Percentiles rank a stretch among this genome's conserved stretches.
Conservation (phyloP, 2,329 filamentous ascomycete species). For the Neophaeococcomyces mojaviensis region DNA sequence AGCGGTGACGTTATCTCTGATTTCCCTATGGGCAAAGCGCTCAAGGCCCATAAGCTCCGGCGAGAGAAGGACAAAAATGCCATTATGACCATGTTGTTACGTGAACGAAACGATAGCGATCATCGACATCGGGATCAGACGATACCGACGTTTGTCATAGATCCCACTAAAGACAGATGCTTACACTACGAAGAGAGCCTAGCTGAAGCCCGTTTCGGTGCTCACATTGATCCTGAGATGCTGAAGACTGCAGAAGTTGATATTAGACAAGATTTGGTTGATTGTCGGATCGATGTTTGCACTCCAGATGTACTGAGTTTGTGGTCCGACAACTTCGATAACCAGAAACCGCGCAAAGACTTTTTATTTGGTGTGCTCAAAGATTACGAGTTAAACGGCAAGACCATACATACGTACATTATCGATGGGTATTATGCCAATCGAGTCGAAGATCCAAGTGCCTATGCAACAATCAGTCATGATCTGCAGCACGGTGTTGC, state of each 20-base stretch:
- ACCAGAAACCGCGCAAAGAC: slow-evolving; percentile 78
- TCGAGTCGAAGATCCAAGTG: slow-evolving; percentile 73
- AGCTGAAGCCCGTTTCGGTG: slow-evolving; percentile 19
- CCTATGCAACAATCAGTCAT: slow-evolving; percentile 81
- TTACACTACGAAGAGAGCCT: slow-evolving; percentile 89
- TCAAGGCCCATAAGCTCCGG: slow-evolving; percentile 72
- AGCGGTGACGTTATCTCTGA: slow-evolving; percentile 92
- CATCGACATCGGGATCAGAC: slow-evolving; percentile 68
- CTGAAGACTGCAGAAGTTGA: slow-evolving; percentile 71
- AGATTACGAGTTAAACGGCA: slow-evolving; percentile 93
- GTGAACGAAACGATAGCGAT: slow-evolving; percentile 67
- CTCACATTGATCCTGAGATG: slow-evolving; percentile 72
- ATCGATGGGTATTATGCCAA: slow-evolving; percentile 77
- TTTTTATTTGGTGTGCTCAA: slow-evolving; percentile 90
- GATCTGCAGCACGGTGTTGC: slow-evolving; percentile 40
- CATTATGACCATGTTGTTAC: slow-evolving; percentile 93
- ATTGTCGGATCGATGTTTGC: slow-evolving; percentile 94
- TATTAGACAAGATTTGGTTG: slow-evolving; percentile 78
- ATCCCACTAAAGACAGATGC: slow-evolving; percentile 70
- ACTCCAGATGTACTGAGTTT: slow-evolving; percentile 89
- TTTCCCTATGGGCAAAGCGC: slow-evolving; percentile 68
- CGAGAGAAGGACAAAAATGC: slow-evolving; percentile 81
- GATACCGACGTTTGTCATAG: slow-evolving; percentile 78
- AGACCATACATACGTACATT: slow-evolving; percentile 90
- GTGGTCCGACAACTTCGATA: slow-evolving; percentile 98